Percentiles rank a stretch among this genome's conserved stretches.
phyloP scores from a whole-genome alignment of 345 rosid genomes.

The Populus davidiana region DNA sequence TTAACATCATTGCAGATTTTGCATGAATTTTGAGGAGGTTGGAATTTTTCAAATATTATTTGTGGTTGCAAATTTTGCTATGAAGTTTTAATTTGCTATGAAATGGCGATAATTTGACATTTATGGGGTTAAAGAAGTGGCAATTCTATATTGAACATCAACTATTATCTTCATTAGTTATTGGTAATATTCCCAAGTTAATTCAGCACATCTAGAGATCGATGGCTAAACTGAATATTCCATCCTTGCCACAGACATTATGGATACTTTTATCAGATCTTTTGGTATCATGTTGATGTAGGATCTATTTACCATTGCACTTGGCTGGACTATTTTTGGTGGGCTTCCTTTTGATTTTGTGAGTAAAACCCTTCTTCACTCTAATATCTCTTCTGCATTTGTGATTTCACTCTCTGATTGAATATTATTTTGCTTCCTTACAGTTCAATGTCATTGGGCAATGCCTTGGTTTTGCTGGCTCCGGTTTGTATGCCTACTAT shows the following conservation, averaged over 20 bases:
- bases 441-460: conserved; percentile 94
- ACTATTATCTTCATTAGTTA: neutral
- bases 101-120: neutral
- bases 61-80: neutral
- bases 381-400: neutral
- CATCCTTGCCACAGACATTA: neutral
- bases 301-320: conserved; percentile 88
- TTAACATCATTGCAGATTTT: neutral
- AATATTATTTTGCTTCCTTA: conserved; percentile 10
- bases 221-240: neutral
- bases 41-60: neutral
- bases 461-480: conserved; percentile 80
- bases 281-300: conserved; percentile 30
- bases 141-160: neutral
- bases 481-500: conserved; percentile 85
- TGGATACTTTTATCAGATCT: conserved; percentile 1
- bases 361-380: conserved; percentile 20
- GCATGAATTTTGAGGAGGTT: neutral
- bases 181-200: neutral
- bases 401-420: conserved; percentile 2
- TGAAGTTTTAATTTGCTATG: neutral
- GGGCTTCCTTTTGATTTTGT: conserved; percentile 98
- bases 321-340: conserved; percentile 88
- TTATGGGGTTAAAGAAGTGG: neutral
- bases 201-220: neutral